These are phyloP conservation scores for Aspergillus nanangensis DNA, from an alignment of 495 filamentous ascomycete species.

Conservation along the genomic window DNA sequence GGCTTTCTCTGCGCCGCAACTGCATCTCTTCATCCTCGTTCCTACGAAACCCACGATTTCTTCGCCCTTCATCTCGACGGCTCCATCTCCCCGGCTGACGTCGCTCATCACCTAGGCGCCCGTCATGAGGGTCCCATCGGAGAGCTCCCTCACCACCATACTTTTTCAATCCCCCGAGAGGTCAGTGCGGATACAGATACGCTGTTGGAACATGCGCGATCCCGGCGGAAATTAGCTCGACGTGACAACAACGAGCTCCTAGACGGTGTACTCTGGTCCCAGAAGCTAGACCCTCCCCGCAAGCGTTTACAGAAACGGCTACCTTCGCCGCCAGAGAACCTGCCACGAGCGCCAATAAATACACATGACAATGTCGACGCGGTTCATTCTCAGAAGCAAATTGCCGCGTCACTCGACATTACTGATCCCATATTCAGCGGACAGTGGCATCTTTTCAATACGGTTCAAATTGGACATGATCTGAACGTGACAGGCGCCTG, in stretches of 20 bases:
- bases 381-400: conserved; percentile 51
- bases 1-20: conserved; percentile 30
- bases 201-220: conserved; percentile 52
- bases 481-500: conserved; percentile 92
- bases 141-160: conserved; percentile 74
- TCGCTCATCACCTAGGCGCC: conserved; percentile 70
- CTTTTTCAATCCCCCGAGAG: conserved; percentile 67
- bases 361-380: conserved; percentile 40
- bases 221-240: conserved; percentile 46
- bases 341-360: conserved; percentile 5
- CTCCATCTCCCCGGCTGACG: conserved; percentile 57
- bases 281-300: conserved; percentile 77
- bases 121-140: conserved; percentile 81
- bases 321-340: conserved; percentile 43
- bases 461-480: conserved; percentile 77
- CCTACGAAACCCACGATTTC: conserved; percentile 76
- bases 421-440: conserved; percentile 85
- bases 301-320: conserved; percentile 72
- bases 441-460: conserved; percentile 95
- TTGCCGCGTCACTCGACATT: conserved; percentile 65
- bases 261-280: conserved; percentile 70
- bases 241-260: conserved; percentile 56
- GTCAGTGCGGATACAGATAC: conserved; percentile 53
- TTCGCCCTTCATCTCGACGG: conserved; percentile 81
- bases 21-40: conserved; percentile 44